Percentiles rank a stretch among this genome's conserved stretches.
phyloP scores from a whole-genome alignment of 228 moss, liverwort and hornwort species.

The Sphagnum magellanicum region DNA sequence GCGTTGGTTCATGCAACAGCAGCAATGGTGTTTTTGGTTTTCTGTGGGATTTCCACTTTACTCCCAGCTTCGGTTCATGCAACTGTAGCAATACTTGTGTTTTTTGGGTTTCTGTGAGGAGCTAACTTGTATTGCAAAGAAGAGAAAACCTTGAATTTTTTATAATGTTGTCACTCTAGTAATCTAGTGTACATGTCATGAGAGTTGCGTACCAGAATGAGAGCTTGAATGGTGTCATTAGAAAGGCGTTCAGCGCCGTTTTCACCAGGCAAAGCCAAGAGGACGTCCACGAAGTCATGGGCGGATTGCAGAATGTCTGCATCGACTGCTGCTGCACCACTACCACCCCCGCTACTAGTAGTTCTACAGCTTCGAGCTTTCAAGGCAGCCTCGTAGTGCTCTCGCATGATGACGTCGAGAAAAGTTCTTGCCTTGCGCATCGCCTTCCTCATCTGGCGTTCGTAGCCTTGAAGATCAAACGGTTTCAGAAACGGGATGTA shows the following conservation, averaged over 20 bases:
- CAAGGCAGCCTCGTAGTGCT: neutral
- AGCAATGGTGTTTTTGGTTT: too few relatives aligned
- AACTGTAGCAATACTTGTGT: too few relatives aligned
- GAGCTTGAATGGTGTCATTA: neutral
- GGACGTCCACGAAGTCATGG: constrained; percentile 7
- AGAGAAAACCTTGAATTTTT: too few relatives aligned
- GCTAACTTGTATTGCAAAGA: too few relatives aligned
- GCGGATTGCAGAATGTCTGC: neutral
- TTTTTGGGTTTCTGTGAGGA: too few relatives aligned
- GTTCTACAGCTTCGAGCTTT: too few relatives aligned
- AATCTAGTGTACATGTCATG: neutral
- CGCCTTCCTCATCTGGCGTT: constrained; percentile 1
- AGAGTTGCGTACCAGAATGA: constrained; percentile 3
- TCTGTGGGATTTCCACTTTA: too few relatives aligned
- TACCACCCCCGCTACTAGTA: too few relatives aligned
- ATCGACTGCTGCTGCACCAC: too few relatives aligned
- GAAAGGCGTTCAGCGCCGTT: neutral
- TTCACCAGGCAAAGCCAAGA: constrained; percentile 8
- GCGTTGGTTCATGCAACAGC: too few relatives aligned
- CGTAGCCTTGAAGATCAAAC: constrained; percentile 10
- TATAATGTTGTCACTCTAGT: neutral
- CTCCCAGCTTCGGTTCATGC: too few relatives aligned
- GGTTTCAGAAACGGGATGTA: constrained; percentile 4
- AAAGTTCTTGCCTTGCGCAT: neutral
- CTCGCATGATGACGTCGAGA: neutral